phyloP scores from a whole-genome alignment of 768 basidiomycete genomes.

The Boletellus emodensis region DNA sequence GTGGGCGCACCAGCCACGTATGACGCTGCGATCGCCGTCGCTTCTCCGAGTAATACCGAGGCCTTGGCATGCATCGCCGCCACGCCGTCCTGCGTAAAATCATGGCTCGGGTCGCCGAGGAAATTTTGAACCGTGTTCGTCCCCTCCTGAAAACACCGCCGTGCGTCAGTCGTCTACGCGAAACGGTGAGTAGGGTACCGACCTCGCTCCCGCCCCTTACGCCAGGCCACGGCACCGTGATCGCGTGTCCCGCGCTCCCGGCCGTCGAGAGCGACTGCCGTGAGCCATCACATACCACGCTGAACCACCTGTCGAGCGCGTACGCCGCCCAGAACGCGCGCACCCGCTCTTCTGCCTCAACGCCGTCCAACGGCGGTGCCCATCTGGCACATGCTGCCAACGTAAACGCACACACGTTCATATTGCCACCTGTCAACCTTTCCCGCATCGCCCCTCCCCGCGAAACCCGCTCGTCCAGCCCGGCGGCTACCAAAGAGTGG shows the following conservation, averaged over 20 bases:
- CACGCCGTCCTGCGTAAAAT: constrained; percentile 5
- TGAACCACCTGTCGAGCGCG: constrained; percentile 32
- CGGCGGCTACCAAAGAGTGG: background rate
- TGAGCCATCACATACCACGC: constrained; percentile 25
- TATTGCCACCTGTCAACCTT: background rate
- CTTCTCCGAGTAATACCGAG: constrained; percentile 35
- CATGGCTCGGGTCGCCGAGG: constrained; percentile 12
- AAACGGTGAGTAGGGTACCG: constrained; percentile 6
- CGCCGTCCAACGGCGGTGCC: constrained; percentile 26
- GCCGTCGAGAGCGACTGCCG: constrained; percentile 20
- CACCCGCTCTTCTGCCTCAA: constrained; percentile 37
- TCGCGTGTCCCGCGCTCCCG: constrained; percentile 23
- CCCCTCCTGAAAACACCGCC: background rate
- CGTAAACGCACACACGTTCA: background rate
- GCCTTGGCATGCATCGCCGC: constrained; percentile 26
- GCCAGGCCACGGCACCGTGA: constrained; percentile 44
- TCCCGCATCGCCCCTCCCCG: background rate
- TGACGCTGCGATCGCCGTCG: constrained; percentile 24
- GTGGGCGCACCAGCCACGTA: constrained; percentile 26
- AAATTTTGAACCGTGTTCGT: constrained; percentile 14
- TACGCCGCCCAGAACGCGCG: constrained; percentile 39
- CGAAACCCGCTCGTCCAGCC: background rate
- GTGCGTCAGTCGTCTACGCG: background rate
- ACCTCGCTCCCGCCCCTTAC: constrained; percentile 8
- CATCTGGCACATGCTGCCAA: constrained; percentile 21